Evolutionary conservation across 1,284 basidiomycete species (phyloP).

Genomic region (Rhodotorula sp.): DNA sequence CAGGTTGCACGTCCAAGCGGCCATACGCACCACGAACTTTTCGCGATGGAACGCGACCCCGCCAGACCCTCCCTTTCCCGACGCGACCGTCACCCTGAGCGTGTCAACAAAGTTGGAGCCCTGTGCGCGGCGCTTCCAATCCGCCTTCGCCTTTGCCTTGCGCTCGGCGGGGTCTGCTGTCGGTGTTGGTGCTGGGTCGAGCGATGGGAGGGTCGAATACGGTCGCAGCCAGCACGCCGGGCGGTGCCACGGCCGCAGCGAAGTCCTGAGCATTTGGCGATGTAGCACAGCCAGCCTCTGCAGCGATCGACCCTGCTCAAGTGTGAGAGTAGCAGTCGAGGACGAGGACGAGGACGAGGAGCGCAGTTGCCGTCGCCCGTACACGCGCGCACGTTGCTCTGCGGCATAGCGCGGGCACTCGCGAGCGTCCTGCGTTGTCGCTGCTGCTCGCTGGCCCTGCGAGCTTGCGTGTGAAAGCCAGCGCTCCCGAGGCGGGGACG

Average conservation of each 20-base stretch:
- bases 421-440: too few relatives aligned
- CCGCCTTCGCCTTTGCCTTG: constrained; percentile 25
- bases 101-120: constrained; percentile 39
- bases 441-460: too few relatives aligned
- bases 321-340: too few relatives aligned
- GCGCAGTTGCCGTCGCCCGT: too few relatives aligned
- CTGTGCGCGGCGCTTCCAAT: constrained; percentile 39
- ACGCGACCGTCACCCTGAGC: constrained; percentile 11
- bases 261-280: too few relatives aligned
- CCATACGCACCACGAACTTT: constrained; percentile 57
- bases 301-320: too few relatives aligned
- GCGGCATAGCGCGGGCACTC: too few relatives aligned
- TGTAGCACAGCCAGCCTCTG: too few relatives aligned
- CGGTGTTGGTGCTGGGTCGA: background rate
- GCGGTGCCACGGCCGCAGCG: background rate
- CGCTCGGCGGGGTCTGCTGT: background rate
- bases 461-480: too few relatives aligned
- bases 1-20: constrained; percentile 57
- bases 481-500: too few relatives aligned
- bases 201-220: background rate
- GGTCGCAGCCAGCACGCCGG: background rate
- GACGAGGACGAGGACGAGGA: too few relatives aligned
- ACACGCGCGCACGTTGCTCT: too few relatives aligned
- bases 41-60: constrained; percentile 36
- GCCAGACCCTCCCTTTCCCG: constrained; percentile 32